Conservation (phyloP, 23 red algal genomes). For the Pyropia haitanensis region DNA sequence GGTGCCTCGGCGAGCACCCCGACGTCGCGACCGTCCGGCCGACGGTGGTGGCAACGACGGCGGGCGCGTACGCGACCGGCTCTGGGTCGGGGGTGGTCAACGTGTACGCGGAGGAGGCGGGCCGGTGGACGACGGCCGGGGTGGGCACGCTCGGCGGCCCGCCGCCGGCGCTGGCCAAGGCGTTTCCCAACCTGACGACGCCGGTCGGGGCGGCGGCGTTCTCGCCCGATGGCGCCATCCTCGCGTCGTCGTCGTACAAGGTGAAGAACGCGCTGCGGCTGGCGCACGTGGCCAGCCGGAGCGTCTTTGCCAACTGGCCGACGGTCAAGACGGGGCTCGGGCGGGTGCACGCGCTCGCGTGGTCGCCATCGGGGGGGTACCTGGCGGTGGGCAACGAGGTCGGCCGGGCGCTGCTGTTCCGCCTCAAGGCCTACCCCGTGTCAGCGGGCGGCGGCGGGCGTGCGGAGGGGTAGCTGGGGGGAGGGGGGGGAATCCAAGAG, state of each 20-base stretch:
- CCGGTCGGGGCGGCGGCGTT: conserved; percentile 37
- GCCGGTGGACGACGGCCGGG: neutral
- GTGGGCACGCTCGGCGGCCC: conserved; percentile 1
- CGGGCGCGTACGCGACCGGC: conserved; percentile 42
- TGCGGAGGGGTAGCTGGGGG: too few species aligned
- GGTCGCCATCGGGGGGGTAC: conserved; percentile 47
- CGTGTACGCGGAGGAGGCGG: conserved; percentile 13
- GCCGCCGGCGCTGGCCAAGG: conserved; percentile 12
- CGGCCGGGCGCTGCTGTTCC: conserved; percentile 58
- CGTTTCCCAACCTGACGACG: conserved; percentile 56
- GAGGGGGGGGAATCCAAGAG: too few species aligned
- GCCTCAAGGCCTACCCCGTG: conserved; percentile 40
- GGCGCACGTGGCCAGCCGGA: conserved; percentile 30
- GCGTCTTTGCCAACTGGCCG: conserved; percentile 74
- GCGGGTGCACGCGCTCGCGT: conserved; percentile 22
- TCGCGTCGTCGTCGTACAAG: conserved; percentile 38
- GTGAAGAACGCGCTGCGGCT: conserved; percentile 61
- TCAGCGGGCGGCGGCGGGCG: too few species aligned
- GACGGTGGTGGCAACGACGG: conserved; percentile 30
- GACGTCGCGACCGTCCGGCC: conserved; percentile 51
- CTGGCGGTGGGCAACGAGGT: conserved; percentile 63
- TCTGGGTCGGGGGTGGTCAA: conserved; percentile 67
- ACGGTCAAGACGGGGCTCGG: conserved; percentile 25
- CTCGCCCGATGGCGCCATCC: conserved; percentile 31
- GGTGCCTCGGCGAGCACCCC: conserved; percentile 35